These are phyloP conservation scores for Metrosideros polymorpha DNA, from an alignment of 441 rosid species.

Conservation along the genomic window DNA sequence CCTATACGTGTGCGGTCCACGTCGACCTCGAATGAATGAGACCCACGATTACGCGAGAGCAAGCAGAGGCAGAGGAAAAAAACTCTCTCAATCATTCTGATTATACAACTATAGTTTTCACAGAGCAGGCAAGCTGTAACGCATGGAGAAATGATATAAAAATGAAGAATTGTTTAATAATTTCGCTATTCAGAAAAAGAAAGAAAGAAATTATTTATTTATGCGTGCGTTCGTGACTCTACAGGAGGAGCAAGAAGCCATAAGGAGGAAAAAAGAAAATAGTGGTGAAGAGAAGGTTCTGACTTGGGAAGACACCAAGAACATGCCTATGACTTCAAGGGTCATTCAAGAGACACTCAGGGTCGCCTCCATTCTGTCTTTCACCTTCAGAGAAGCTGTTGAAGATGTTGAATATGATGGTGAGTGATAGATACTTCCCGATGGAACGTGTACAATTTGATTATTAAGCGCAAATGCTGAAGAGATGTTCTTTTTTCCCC, in stretches of 20 bases:
- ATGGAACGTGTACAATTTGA: background rate
- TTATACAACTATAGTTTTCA: background rate
- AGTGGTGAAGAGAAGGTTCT: slow-evolving; percentile 29
- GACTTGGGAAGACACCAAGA: slow-evolving; percentile 75
- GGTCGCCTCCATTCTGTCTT: slow-evolving; percentile 83
- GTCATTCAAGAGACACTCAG: slow-evolving; percentile 91
- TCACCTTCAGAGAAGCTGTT: slow-evolving; percentile 95
- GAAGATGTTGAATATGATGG: slow-evolving; percentile 95
- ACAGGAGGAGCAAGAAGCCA: slow-evolving; percentile 85
- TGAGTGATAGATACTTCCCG: slow-evolving; percentile 4
- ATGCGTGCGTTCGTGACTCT: background rate
- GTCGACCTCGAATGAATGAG: background rate
- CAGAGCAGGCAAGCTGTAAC: background rate
- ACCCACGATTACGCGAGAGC: background rate
- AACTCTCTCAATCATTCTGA: background rate
- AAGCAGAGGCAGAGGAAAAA: background rate
- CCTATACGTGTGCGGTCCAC: background rate
- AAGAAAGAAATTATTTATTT: background rate
- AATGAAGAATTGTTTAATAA: background rate
- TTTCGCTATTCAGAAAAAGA: background rate
- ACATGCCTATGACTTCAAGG: slow-evolving; percentile 77
- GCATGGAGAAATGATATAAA: background rate
- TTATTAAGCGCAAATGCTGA: background rate
- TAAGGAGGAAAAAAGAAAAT: slow-evolving; percentile 28
- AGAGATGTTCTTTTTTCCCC: background rate